Evolutionary conservation across 2,329 filamentous ascomycete species (phyloP), one percentile per base, ranked within the genome.

Genomic region (Ambrosiella beaveri): DNA sequence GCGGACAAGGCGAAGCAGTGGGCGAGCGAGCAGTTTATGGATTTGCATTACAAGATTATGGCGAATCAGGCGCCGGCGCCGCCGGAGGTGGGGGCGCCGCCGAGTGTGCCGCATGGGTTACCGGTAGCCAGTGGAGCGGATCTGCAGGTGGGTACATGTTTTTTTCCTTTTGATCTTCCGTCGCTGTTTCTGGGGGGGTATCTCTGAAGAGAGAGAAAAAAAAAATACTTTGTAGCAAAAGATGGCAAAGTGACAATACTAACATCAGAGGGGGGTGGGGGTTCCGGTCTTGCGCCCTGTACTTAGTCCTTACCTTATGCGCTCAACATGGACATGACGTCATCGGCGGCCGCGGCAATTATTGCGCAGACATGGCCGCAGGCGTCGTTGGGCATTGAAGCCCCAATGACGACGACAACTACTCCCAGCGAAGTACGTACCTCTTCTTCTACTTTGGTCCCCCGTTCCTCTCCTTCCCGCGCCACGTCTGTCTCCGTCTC

Each of bases 11-110:
- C 79, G 59, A 81, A 81, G 66, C 78, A 77, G 3, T 74, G 75
- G 4, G 77, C 77, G 2, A 78, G 78, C 1, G 77, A 82, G 67
- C 70, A 78, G 15, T 81, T 82, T 63, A 74, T 82, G 63, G 74
- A 74, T 59, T 68, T 82, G 37, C 78, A 82, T 66, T 78, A 78
- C 64, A 75, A 75, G 63, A 70, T 82, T 56, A 66, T 80, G 19
- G 75, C 75, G 2, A 75, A 77, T 59, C 77, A 80, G 64, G 75
- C 50, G 17, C 57, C 57, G n/a, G 51, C 52, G 35, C 55, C 55
- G 19, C 41, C 41, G 9, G 44, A 50, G 36, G 35, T 38, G 8
- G 44, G 47, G 7, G 55, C 47, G 3, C 37, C 53, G 8, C 17
- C 52, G 13, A 37, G 12, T 17, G 13, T 53, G 1, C 52, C 17